Evolutionary conservation across 2,329 filamentous ascomycete species (phyloP).

Genomic region (Simplicillium sp.): DNA sequence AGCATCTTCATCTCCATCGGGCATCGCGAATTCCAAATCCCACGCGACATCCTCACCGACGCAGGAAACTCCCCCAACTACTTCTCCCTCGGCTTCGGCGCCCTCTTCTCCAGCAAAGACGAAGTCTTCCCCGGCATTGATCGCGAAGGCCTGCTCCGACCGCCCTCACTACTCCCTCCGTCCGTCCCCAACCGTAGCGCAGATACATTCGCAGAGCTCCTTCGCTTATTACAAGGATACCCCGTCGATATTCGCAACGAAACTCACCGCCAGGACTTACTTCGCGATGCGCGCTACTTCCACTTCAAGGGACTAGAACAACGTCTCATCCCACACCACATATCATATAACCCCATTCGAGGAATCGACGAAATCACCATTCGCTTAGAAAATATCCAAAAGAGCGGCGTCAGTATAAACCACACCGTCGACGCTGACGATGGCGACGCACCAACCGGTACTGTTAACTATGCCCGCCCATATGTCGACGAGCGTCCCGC

Average conservation of each 20-base stretch:
- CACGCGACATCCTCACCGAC: slow-evolving; percentile 73
- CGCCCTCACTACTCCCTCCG: slow-evolving; percentile 77
- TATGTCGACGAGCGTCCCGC: slow-evolving; percentile 68
- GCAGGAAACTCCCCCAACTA: slow-evolving; percentile 93
- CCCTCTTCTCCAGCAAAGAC: slow-evolving; percentile 73
- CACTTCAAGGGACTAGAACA: slow-evolving; percentile 90
- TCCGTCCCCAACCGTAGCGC: slow-evolving; percentile 71
- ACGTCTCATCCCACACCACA: slow-evolving; percentile 66
- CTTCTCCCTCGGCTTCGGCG: slow-evolving; percentile 82
- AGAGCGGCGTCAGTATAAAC: slow-evolving; percentile 66
- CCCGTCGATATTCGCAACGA: slow-evolving; percentile 68
- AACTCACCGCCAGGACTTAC: slow-evolving; percentile 63
- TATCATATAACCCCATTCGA: slow-evolving; percentile 64
- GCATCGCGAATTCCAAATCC: slow-evolving; percentile 77
- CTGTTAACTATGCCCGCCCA: slow-evolving; percentile 74
- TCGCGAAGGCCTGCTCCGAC: slow-evolving; percentile 68
- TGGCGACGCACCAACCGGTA: slow-evolving; percentile 26
- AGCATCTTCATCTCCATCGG: slow-evolving; percentile 91
- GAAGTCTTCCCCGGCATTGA: slow-evolving; percentile 83
- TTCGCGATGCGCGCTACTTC: slow-evolving; percentile 86
- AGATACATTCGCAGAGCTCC: slow-evolving; percentile 73
- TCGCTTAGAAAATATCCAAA: slow-evolving; percentile 77
- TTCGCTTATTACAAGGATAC: slow-evolving; percentile 78
- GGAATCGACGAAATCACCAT: slow-evolving; percentile 67
- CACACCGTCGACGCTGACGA: slow-evolving; percentile 26